These are phyloP conservation scores for Brasilioporus rufonigricans DNA, from an alignment of 768 basidiomycete species.

Conservation along the genomic window DNA sequence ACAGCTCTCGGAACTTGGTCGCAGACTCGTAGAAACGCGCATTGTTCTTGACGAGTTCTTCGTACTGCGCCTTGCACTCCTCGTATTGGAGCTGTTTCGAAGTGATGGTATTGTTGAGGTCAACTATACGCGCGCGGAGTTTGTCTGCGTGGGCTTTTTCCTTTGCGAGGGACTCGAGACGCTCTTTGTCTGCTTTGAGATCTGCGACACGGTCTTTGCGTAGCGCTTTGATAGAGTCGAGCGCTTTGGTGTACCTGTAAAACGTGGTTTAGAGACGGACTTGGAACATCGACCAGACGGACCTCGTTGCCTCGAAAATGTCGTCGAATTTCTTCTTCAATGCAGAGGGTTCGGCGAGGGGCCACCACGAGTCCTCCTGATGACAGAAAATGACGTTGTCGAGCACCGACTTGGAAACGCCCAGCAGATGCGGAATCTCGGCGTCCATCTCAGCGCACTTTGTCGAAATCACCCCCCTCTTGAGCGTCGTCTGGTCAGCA, in stretches of 20 bases:
- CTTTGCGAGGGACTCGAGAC: constrained; percentile 67
- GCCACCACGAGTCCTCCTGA: constrained; percentile 99
- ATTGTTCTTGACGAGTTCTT: constrained; percentile 66
- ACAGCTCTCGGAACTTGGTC: constrained; percentile 83
- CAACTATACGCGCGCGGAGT: constrained; percentile 62
- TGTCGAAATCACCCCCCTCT: constrained; percentile 87
- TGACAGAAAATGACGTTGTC: constrained; percentile 99
- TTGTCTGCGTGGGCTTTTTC: constrained; percentile 90
- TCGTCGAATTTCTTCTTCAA: constrained; percentile 99
- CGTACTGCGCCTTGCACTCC: constrained; percentile 61
- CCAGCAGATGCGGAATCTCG: constrained; percentile 90
- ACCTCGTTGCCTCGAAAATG: constrained; percentile 98
- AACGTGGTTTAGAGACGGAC: background rate
- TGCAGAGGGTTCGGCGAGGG: constrained; percentile 82
- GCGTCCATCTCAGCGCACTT: constrained; percentile 96
- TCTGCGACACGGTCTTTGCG: constrained; percentile 90
- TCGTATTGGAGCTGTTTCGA: constrained; percentile 75
- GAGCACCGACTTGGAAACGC: constrained; percentile 96
- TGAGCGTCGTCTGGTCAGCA: constrained; percentile 31
- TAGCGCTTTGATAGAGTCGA: constrained; percentile 86
- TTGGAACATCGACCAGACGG: constrained; percentile 11
- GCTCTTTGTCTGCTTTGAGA: constrained; percentile 90
- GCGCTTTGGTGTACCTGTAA: constrained; percentile 89
- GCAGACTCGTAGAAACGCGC: constrained; percentile 79
- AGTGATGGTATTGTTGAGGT: constrained; percentile 59